Evolutionary conservation across 371 early-diverging fungal genomes (phyloP), one percentile per base, ranked within the genome.

Genomic region (Batkoa obscura): DNA sequence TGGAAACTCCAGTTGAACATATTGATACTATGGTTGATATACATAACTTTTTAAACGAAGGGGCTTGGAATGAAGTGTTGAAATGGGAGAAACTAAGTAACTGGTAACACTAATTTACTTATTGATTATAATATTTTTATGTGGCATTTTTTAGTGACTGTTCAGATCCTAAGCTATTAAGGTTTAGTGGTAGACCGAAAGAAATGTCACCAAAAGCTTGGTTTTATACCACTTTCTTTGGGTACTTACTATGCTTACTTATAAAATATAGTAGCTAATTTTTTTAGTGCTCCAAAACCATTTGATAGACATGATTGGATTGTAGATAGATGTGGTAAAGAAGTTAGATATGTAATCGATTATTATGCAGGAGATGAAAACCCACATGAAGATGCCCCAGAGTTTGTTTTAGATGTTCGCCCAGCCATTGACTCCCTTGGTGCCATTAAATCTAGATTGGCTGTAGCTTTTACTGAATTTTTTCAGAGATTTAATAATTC

Each of bases 281-380:
- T 23, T 23, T 23, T 17, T 51, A 51, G 56, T n/a, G 50, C 53
- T 3, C 50, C 47, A 38, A 32, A 45, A 51, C 94, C 97, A 0
- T 97, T 97, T 66, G 97, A 97, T 63, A 78, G 95, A 4, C 97
- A 97, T 64, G 95, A 97, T 69, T 97, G 97, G 97, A 80, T 81
- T 0, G 82, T 97, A 2, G 92, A 94, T 67, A 74, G 97, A 31
- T 91, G 93, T 60, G 97, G 97, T 3, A 81, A 79, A 62, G 72
- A 76, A 12, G 88, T 94, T 10, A 77, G 84, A 0, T 97, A 97
- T 62, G 80, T 97, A 1, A 93, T 97, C 57, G 97, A 97, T 60
- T 97, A 87, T 65, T 97, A 97, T 61, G 66, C 79, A 32, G 86
- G 85, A 39, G 78, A 76, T 45, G 70, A 71, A 13, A 75, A 79